Evolutionary conservation across 768 basidiomycete genomes (phyloP).

Genomic region (Myochromella boudieri): DNA sequence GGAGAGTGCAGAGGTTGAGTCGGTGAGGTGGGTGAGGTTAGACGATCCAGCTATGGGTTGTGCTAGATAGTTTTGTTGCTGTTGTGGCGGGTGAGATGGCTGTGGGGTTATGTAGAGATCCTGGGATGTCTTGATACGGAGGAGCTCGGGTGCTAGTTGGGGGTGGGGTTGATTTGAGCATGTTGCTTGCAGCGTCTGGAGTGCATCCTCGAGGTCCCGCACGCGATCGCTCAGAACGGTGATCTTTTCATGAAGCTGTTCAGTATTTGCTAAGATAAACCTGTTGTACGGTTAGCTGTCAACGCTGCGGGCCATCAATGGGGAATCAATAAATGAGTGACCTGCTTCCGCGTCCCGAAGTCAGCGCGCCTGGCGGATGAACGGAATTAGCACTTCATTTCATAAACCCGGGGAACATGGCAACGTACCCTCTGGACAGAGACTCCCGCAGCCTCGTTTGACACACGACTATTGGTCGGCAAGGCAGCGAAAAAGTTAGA

Average conservation of each 20-base stretch:
- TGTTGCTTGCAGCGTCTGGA: conserved; percentile 43
- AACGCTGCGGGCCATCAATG: too few relatives aligned
- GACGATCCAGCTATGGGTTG: not conserved
- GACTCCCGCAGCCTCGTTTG: conserved; percentile 63
- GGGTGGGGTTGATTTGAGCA: conserved; percentile 47
- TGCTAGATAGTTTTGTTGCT: not conserved
- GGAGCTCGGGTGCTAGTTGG: conserved; percentile 55
- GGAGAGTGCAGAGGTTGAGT: conserved; percentile 9
- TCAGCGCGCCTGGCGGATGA: conserved; percentile 46
- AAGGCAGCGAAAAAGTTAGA: conserved; percentile 16
- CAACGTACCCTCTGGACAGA: conserved; percentile 55
- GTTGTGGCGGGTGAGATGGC: conserved; percentile 6
- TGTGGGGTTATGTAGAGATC: conserved; percentile 50
- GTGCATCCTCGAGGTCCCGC: conserved; percentile 61
- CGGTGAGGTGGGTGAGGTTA: conserved; percentile 4
- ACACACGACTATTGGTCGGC: conserved; percentile 48
- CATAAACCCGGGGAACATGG: not conserved
- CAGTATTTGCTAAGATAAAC: conserved; percentile 69
- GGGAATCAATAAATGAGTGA: conserved; percentile 24
- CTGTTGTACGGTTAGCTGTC: conserved; percentile 26
- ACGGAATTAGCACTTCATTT: not conserved
- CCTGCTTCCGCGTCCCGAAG: conserved; percentile 66
- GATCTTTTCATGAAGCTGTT: conserved; percentile 65
- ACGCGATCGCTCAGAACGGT: conserved; percentile 61
- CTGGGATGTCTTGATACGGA: conserved; percentile 65